Percentiles rank a stretch among this genome's conserved stretches.
These are phyloP conservation scores for Apiotrichum porosum DNA, from an alignment of 1,284 basidiomycete species.

Conservation along the genomic window DNA sequence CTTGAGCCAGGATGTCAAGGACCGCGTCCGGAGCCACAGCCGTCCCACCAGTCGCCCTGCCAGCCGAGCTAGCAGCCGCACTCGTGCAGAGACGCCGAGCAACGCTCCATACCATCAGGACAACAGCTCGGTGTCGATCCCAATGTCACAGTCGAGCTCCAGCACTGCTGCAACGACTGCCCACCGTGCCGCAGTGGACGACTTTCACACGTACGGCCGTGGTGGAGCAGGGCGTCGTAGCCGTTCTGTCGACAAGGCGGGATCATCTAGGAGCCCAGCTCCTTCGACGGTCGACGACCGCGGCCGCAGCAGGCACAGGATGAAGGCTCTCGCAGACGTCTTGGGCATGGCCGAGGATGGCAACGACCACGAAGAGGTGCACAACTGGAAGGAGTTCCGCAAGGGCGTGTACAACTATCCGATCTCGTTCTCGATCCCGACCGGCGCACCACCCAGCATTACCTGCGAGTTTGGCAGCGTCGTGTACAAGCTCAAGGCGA, in stretches of 20 bases:
- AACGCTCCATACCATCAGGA: conserved; percentile 6
- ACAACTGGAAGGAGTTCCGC: conserved; percentile 83
- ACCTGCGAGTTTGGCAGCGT: conserved; percentile 75
- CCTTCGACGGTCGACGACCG: conserved; percentile 24
- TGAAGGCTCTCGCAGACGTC: conserved; percentile 25
- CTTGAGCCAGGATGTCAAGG: conserved; percentile 44
- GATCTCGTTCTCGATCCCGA: conserved; percentile 81
- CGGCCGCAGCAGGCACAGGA: conserved; percentile 39
- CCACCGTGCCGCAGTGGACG: neutral
- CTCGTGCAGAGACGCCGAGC: conserved; percentile 8
- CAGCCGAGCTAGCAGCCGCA: conserved; percentile 8
- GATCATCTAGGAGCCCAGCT: too few relatives aligned
- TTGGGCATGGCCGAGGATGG: conserved; percentile 11
- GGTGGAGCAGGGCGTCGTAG: conserved; percentile 33
- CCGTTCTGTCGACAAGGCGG: conserved; percentile 16
- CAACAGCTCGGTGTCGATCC: conserved; percentile 1
- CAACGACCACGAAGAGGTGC: conserved; percentile 53
- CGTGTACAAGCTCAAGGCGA: conserved; percentile 73
- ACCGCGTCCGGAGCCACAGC: conserved; percentile 26
- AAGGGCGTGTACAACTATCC: conserved; percentile 94
- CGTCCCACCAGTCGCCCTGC: conserved; percentile 11
- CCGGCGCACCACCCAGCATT: conserved; percentile 73
- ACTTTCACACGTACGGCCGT: conserved; percentile 21
- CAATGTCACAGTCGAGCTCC: conserved; percentile 8
- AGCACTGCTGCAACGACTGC: neutral